A percentile compares a stretch with the other conserved stretches of the same genome.
phyloP scores from a whole-genome alignment of 2,329 filamentous ascomycete species.

The Diaporthe ampelina region DNA sequence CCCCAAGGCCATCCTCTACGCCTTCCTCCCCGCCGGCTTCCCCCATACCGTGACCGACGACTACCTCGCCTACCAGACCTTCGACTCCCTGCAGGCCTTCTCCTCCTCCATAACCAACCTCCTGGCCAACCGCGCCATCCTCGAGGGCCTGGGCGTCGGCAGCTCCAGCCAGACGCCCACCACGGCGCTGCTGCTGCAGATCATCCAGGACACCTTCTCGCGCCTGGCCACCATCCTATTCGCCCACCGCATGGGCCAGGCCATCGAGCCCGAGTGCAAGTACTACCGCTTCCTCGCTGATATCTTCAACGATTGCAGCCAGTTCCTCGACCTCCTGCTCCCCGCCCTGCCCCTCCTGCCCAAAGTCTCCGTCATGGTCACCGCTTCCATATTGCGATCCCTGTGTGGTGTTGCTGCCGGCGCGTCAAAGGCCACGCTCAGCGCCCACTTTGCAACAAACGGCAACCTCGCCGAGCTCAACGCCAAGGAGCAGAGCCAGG shows the following conservation, averaged over 20 bases:
- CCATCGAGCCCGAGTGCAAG: conserved; percentile 92
- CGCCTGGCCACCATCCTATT: conserved; percentile 89
- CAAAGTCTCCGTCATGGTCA: conserved; percentile 65
- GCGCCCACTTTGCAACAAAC: conserved; percentile 89
- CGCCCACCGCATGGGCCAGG: conserved; percentile 83
- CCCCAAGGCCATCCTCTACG: conserved; percentile 66
- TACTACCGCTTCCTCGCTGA: conserved; percentile 89
- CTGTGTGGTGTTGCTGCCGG: conserved; percentile 93
- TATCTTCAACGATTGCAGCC: conserved; percentile 87
- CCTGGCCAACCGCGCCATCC: conserved; percentile 84
- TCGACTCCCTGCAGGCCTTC: conserved; percentile 86
- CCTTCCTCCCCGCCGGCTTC: conserved; percentile 90
- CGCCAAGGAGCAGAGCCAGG: conserved; percentile 94
- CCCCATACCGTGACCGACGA: conserved; percentile 88
- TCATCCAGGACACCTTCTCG: conserved; percentile 85
- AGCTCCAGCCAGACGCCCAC: conserved; percentile 85
- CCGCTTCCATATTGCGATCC: conserved; percentile 65
- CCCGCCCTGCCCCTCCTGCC: conserved; percentile 74
- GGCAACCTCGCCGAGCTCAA: conserved; percentile 95
- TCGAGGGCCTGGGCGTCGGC: conserved; percentile 85
- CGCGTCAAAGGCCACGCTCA: conserved; percentile 90
- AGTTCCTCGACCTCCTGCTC: conserved; percentile 87
- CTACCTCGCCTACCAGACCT: conserved; percentile 80
- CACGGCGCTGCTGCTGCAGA: conserved; percentile 83
- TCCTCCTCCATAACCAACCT: conserved; percentile 85